Percentiles rank a stretch among this genome's conserved stretches.
phyloP scores from a whole-genome alignment of 2,329 filamentous ascomycete genomes.

The Aspergillus unguis region DNA sequence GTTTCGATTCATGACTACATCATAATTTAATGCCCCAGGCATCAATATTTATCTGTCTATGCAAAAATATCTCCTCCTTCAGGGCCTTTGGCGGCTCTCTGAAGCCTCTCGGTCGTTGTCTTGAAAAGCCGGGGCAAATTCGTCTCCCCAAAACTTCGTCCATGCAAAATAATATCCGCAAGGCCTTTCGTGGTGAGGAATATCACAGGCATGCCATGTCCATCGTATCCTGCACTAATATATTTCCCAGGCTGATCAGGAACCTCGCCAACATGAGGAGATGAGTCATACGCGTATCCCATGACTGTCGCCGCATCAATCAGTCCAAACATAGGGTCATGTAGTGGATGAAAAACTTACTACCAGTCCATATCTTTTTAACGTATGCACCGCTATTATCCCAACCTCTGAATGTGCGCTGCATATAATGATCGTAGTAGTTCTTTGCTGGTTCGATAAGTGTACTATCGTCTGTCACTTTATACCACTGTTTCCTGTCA shows the following conservation, averaged over 20 bases:
- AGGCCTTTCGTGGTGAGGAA: slow-evolving; percentile 59
- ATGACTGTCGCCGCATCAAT: slow-evolving; percentile 41
- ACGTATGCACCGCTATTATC: slow-evolving; percentile 33
- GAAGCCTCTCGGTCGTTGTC: slow-evolving; percentile 23
- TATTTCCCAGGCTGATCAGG: slow-evolving; percentile 51
- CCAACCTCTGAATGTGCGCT: slow-evolving; percentile 37
- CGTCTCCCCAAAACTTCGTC: slow-evolving; percentile 27
- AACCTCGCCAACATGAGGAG: slow-evolving; percentile 53
- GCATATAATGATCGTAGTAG: slow-evolving; percentile 40
- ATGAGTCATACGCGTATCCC: slow-evolving; percentile 52
- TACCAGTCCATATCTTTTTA: slow-evolving; percentile 37
- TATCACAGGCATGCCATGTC: slow-evolving; percentile 65
- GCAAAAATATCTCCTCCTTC: slow-evolving; percentile 19
- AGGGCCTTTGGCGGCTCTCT: slow-evolving; percentile 15
- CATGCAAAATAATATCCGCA: slow-evolving; percentile 52
- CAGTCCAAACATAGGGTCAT: neutral
- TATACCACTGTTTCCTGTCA: slow-evolving; percentile 43
- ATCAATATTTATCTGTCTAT: neutral
- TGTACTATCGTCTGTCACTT: slow-evolving; percentile 44
- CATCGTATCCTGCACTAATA: slow-evolving; percentile 61
- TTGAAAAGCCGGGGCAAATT: slow-evolving; percentile 34
- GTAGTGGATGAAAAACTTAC: slow-evolving; percentile 18
- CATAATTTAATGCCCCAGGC: no score
- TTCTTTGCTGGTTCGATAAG: slow-evolving; percentile 49
- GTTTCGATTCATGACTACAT: neutral